phyloP scores from a whole-genome alignment of 371 early-diverging fungal genomes.

The Lichtheimia ramosa region DNA sequence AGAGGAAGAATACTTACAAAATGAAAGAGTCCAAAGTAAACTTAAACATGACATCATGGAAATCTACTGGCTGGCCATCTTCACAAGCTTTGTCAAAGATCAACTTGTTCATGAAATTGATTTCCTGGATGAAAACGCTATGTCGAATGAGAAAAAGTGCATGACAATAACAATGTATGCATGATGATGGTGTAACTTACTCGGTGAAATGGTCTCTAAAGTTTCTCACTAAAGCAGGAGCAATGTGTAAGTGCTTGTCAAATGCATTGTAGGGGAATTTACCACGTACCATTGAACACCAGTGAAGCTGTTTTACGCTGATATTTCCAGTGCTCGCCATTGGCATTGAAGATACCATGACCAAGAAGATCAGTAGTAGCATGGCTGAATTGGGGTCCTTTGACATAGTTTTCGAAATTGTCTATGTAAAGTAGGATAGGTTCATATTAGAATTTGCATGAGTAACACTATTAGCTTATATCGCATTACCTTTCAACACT shows the following conservation, averaged over 20 bases:
- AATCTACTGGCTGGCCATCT: conserved; percentile 31
- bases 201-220: conserved; percentile 47
- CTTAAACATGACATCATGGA: conserved; percentile 49
- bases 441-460: background rate
- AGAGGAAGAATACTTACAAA: conserved; percentile 28
- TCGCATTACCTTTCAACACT: conserved; percentile 27
- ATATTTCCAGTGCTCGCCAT: conserved; percentile 40
- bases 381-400: conserved; percentile 34
- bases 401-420: conserved; percentile 47
- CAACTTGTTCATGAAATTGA: conserved; percentile 25
- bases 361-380: conserved; percentile 33
- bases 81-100: conserved; percentile 40
- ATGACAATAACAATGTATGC: background rate
- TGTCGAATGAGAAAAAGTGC: background rate
- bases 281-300: conserved; percentile 32
- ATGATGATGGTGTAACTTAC: conserved; percentile 17
- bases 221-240: conserved; percentile 24
- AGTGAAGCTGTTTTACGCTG: conserved; percentile 44
- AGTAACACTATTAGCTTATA: background rate
- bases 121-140: conserved; percentile 55
- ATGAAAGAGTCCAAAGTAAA: conserved; percentile 62
- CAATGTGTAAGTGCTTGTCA: too few relatives aligned
- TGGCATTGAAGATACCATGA: conserved; percentile 48
- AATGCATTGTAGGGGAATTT: too few relatives aligned
- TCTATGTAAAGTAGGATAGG: conserved; percentile 8